These are phyloP conservation scores for Ceratobasidium sp. DNA, from an alignment of 1,284 basidiomycete genomes.

Conservation along the genomic window DNA sequence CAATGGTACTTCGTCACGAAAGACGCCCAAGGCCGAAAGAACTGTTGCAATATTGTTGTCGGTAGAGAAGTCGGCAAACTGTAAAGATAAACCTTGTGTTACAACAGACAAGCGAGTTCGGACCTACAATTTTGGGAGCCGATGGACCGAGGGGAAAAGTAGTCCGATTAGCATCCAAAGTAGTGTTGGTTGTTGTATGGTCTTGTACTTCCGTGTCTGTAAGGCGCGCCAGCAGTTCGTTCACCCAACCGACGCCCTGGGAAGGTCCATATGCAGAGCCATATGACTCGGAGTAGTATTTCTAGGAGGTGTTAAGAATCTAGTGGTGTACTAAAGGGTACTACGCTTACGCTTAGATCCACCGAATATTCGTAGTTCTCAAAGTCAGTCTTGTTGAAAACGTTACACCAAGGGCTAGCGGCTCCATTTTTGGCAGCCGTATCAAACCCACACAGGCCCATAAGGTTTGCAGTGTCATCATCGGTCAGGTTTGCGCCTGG, in stretches of 20 bases:
- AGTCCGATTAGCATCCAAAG: slow-evolving; percentile 49
- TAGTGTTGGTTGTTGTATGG: slow-evolving; percentile 51
- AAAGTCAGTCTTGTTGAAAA: slow-evolving; percentile 70
- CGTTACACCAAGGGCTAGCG: slow-evolving; percentile 71
- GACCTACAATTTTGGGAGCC: slow-evolving; percentile 34
- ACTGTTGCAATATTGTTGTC: slow-evolving; percentile 55
- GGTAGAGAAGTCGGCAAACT: slow-evolving; percentile 51
- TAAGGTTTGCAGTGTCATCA: slow-evolving; percentile 66
- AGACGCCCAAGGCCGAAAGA: slow-evolving; percentile 45
- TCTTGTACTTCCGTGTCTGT: slow-evolving; percentile 49
- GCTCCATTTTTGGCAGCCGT: slow-evolving; percentile 57
- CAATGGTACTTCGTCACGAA: slow-evolving; percentile 23
- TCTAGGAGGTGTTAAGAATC: slow-evolving; percentile 4
- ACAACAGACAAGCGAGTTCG: not conserved
- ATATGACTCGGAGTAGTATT: slow-evolving; percentile 39
- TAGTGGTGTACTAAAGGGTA: not conserved
- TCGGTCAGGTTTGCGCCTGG: slow-evolving; percentile 67
- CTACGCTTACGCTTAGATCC: slow-evolving; percentile 70
- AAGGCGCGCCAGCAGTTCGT: slow-evolving; percentile 55
- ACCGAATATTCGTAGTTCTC: slow-evolving; percentile 69
- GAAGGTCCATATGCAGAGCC: slow-evolving; percentile 17
- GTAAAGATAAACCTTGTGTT: not conserved
- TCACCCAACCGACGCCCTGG: slow-evolving; percentile 52
- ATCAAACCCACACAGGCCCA: slow-evolving; percentile 81
- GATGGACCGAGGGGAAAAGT: slow-evolving; percentile 51